Conservation (phyloP, 139 green algal species). For the Ostreobium quekettii region DNA sequence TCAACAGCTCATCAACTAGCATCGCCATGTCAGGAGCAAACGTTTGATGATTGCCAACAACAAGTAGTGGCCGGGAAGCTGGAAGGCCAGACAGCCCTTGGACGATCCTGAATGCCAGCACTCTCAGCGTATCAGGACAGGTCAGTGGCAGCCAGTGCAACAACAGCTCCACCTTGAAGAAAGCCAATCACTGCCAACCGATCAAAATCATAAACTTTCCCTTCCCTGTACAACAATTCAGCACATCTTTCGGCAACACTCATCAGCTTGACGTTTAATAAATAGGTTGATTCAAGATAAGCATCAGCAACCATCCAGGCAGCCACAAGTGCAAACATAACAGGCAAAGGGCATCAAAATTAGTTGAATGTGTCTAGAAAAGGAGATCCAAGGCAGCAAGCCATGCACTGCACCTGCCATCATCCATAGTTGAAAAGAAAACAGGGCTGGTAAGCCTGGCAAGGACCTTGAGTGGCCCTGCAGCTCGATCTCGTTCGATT, state of each 20-base stretch:
- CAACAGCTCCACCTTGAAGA: too few relatives aligned
- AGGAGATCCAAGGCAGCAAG: too few relatives aligned
- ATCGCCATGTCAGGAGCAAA: slow-evolving; percentile 63
- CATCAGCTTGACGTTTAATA: too few relatives aligned
- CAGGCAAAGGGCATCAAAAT: too few relatives aligned
- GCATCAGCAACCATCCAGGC: not conserved
- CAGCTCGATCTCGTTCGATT: slow-evolving; percentile 29
- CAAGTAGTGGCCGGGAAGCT: slow-evolving; percentile 52
- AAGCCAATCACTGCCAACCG: too few relatives aligned
- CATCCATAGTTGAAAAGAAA: slow-evolving; percentile 1
- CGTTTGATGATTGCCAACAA: slow-evolving; percentile 92
- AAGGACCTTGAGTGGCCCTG: not conserved
- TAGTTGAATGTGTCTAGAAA: too few relatives aligned
- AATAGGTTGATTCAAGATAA: too few relatives aligned
- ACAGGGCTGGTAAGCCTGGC: slow-evolving; percentile 17
- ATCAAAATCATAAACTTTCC: too few relatives aligned
- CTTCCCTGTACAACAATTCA: too few relatives aligned
- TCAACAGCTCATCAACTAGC: slow-evolving; percentile 10
- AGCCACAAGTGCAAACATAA: too few relatives aligned
- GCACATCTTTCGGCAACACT: too few relatives aligned
- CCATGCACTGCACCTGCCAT: slow-evolving; percentile 14
- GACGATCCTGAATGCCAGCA: slow-evolving; percentile 19
- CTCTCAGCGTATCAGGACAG: not conserved
- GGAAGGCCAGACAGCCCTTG: slow-evolving; percentile 39
- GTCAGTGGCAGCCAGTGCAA: too few relatives aligned